phyloP scores from a whole-genome alignment of 1,139 yeast genomes.

The Suhomyces taliae region DNA sequence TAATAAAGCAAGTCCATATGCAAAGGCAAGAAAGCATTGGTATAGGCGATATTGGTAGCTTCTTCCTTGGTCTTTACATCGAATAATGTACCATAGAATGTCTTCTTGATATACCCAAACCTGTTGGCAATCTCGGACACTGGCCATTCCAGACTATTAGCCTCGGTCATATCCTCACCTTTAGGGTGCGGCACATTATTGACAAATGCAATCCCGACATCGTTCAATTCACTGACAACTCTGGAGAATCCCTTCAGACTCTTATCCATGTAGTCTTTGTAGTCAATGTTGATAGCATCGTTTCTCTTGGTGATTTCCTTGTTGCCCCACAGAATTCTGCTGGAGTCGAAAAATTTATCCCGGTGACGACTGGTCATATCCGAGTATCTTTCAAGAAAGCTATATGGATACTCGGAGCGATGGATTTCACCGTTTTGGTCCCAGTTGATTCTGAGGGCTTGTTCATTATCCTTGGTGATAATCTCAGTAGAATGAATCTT shows the following conservation, averaged over 20 bases:
- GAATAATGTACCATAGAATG: constrained; percentile 74
- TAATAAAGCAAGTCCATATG: constrained; percentile 82
- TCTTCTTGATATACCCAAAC: constrained; percentile 70
- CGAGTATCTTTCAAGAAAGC: constrained; percentile 49
- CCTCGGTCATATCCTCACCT: constrained; percentile 23
- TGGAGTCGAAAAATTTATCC: constrained; percentile 35
- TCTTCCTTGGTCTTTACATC: constrained; percentile 60
- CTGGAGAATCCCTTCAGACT: constrained; percentile 32
- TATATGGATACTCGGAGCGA: constrained; percentile 42
- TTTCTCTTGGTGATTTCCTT: constrained; percentile 21
- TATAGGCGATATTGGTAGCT: constrained; percentile 77
- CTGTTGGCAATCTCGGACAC: constrained; percentile 51
- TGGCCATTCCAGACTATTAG: constrained; percentile 40
- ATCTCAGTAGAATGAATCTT: constrained; percentile 22
- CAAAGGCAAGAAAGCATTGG: constrained; percentile 64
- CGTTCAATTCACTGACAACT: constrained; percentile 50
- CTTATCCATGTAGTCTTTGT: constrained; percentile 41
- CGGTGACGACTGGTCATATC: constrained; percentile 30
- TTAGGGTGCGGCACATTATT: constrained; percentile 49
- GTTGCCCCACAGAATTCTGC: constrained; percentile 45
- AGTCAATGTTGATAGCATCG: constrained; percentile 30
- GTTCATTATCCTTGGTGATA: constrained; percentile 19
- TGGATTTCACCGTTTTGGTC: constrained; percentile 39
- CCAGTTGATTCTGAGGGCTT: constrained; percentile 53
- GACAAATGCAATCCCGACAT: constrained; percentile 60